These are phyloP conservation scores for Pseudonitzschia delicatissima DNA, from an alignment of 108 stramenopile genomes.

Conservation along the genomic window DNA sequence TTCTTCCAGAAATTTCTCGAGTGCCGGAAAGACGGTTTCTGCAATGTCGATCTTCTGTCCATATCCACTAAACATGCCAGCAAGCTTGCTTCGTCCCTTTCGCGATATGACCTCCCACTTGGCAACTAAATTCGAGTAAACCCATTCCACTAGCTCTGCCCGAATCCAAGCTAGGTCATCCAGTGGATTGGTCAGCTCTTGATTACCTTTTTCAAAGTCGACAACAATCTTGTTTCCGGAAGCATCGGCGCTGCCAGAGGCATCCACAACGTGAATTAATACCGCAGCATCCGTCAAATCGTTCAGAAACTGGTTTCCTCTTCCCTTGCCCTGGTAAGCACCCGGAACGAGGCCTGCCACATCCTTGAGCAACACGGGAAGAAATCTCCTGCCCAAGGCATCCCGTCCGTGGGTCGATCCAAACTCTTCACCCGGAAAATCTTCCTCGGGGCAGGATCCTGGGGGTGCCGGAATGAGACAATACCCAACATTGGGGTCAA, in stretches of 20 bases:
- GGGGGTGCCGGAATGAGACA: conserved; percentile 69
- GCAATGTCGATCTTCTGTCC: conserved; percentile 60
- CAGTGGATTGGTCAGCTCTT: conserved; percentile 47
- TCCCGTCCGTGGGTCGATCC: conserved; percentile 84
- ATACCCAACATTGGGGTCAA: conserved; percentile 87
- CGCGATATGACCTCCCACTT: conserved; percentile 78
- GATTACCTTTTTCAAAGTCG: background rate
- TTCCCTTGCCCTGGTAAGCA: conserved; percentile 84
- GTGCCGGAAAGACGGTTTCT: conserved; percentile 47
- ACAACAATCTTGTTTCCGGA: conserved; percentile 55
- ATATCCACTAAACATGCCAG: conserved; percentile 88
- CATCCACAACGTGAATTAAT: conserved; percentile 82
- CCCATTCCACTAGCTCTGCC: conserved; percentile 85
- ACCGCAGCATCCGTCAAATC: conserved; percentile 90
- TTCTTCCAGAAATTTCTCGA: conserved; percentile 59
- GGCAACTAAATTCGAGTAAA: conserved; percentile 68
- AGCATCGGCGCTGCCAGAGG: conserved; percentile 69
- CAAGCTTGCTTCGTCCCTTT: conserved; percentile 52
- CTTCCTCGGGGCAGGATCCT: conserved; percentile 75
- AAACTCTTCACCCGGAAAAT: conserved; percentile 1
- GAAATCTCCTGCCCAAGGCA: conserved; percentile 57
- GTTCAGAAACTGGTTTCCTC: conserved; percentile 87
- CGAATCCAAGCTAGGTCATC: conserved; percentile 82
- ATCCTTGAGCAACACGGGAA: conserved; percentile 84
- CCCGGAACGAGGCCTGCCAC: conserved; percentile 92